Percentiles rank a stretch among this genome's conserved stretches.
Conservation (phyloP, 2,329 filamentous ascomycete species). For the Colletotrichum sojae region DNA sequence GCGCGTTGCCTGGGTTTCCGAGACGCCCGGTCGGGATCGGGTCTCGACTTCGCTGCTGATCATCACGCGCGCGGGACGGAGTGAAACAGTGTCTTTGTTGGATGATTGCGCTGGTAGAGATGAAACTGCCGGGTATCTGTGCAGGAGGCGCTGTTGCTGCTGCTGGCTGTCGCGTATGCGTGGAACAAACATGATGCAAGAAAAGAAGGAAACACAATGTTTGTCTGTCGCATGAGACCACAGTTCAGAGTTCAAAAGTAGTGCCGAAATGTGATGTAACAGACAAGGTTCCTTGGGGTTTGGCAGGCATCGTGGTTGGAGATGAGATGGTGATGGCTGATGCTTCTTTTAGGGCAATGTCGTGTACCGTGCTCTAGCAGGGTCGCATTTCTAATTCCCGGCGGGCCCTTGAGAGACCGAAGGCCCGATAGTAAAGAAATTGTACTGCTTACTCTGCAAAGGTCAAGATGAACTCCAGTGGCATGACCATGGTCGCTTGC, state of each 20-base stretch:
- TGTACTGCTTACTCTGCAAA: too few species aligned
- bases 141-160: background rate
- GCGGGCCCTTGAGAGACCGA: too few species aligned
- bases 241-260: slow-evolving; percentile 31
- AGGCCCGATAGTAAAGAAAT: too few species aligned
- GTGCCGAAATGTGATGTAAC: slow-evolving; percentile 11
- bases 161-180: background rate
- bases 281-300: slow-evolving; percentile 4
- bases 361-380: too few species aligned
- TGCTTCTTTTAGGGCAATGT: too few species aligned
- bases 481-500: background rate
- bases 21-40: background rate
- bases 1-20: slow-evolving; percentile 13
- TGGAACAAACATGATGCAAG: background rate
- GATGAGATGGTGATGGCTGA: background rate
- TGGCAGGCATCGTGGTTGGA: background rate
- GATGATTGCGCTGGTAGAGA: background rate
- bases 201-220: background rate
- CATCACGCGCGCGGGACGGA: background rate
- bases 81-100: too few species aligned
- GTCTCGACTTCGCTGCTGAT: background rate
- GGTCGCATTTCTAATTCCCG: too few species aligned
- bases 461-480: too few species aligned
- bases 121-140: background rate
- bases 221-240: slow-evolving; percentile 16